Evolutionary conservation across 805 yeast genomes (phyloP).

Genomic region (Myxozyma lipomycoides): DNA sequence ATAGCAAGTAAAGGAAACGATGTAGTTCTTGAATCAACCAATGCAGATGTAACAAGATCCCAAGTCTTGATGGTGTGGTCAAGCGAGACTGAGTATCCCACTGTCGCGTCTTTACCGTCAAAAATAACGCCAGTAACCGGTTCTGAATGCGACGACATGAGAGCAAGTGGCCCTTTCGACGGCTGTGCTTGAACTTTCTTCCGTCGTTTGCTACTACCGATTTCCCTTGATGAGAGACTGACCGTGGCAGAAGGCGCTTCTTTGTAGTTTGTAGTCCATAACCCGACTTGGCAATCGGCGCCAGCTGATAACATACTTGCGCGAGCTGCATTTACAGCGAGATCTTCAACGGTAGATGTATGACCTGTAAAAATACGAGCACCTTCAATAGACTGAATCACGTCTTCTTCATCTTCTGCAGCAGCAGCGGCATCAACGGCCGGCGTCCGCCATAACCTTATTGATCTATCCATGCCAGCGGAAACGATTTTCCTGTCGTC

Average conservation of each 20-base stretch:
- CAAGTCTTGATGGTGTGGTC: constrained; percentile 95
- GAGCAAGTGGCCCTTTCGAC: constrained; percentile 75
- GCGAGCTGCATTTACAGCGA: constrained; percentile 54
- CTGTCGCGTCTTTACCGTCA: constrained; percentile 67
- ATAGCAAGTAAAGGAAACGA: constrained; percentile 79
- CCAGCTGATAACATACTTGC: constrained; percentile 78
- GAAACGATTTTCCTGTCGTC: constrained; percentile 69
- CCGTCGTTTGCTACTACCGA: constrained; percentile 80
- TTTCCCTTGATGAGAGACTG: constrained; percentile 28
- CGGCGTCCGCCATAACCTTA: constrained; percentile 72
- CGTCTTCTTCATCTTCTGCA: constrained; percentile 46
- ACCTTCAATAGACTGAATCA: constrained; percentile 29
- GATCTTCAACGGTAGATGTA: constrained; percentile 74
- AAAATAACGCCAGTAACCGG: constrained; percentile 85
- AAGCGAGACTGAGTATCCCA: constrained; percentile 90
- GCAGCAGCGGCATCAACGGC: constrained; percentile 44
- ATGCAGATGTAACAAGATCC: constrained; percentile 84
- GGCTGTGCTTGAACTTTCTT: constrained; percentile 75
- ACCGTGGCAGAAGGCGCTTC: constrained; percentile 65
- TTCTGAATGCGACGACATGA: constrained; percentile 74
- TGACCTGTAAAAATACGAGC: constrained; percentile 65
- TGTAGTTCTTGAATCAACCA: constrained; percentile 84
- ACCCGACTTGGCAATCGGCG: constrained; percentile 70
- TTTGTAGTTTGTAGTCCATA: constrained; percentile 85
- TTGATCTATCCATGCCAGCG: constrained; percentile 83